phyloP scores from a whole-genome alignment of 129 eudicot species.

The Helichrysum umbraculigerum region DNA sequence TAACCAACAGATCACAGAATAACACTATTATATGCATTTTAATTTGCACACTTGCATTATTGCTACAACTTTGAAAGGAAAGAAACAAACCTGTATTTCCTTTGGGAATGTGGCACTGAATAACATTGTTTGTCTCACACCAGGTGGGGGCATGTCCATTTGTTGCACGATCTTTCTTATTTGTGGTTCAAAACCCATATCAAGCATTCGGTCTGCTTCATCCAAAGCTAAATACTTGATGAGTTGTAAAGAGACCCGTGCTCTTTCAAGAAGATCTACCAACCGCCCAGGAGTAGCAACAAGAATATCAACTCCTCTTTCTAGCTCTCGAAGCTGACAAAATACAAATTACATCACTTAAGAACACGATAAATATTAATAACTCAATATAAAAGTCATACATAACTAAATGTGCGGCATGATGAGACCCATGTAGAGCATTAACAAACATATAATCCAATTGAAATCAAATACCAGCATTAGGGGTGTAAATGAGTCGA shows the following conservation, averaged over 20 bases:
- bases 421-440: not conserved
- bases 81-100: constrained; percentile 75
- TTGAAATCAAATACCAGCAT: too few relatives aligned
- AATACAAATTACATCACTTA: constrained; percentile 14
- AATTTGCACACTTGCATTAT: not conserved
- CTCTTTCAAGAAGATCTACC: constrained; percentile 93
- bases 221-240: constrained; percentile 84
- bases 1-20: not conserved
- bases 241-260: constrained; percentile 74
- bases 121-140: constrained; percentile 88
- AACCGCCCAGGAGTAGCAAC: constrained; percentile 97
- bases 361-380: not conserved
- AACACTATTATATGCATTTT: not conserved
- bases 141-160: constrained; percentile 97
- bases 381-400: not conserved
- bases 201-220: constrained; percentile 94
- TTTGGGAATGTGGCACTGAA: constrained; percentile 97
- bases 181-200: constrained; percentile 93
- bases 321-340: constrained; percentile 86
- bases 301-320: constrained; percentile 93
- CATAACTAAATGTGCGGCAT: not conserved
- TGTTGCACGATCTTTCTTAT: constrained; percentile 92
- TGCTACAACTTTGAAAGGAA: not conserved
- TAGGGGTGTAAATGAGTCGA: too few relatives aligned
- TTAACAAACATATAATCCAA: not conserved